Evolutionary conservation across 208 protist species (phyloP), one percentile per base, ranked within the genome.

Genomic region (Zelonia costaricensis): DNA sequence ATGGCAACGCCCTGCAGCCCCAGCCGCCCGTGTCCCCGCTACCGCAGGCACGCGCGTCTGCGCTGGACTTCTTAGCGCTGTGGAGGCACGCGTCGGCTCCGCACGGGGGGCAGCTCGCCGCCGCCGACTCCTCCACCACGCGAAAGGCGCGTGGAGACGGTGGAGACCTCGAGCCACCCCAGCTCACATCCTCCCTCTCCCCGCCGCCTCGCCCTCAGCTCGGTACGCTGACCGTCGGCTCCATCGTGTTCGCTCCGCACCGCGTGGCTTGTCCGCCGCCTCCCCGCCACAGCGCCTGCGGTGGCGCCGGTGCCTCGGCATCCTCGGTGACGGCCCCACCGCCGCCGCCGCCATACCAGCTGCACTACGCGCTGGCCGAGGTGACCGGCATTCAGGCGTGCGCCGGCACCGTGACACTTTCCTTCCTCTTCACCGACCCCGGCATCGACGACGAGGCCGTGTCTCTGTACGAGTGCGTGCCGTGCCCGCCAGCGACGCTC

Each of bases 391-490:
- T 93, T 36, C 86, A 92, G 62, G 55, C 45, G 39, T 74, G 60
- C 60, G 63, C 77, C 10, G 75, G 80, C 22, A 90, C 86, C n/a
- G 82, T 81, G 33, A 86, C 78, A 0, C 80, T 90, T 20, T 56
- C 72, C 35, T 88, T 88, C 46, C 63, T 82, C 45, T 79, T 76
- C 31, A 66, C 74, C 18, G 80, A 90, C 43, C 76, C 82, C 2
- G 86, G 82, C 36, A 80, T 88, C 9, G 86, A 92, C 35, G 86
- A 92, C 59, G 78, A 83, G 58, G 70, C 79, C 1, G 63, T 92
- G 66, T 78, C 76, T 7, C 42, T 92, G 12, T 86, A 81, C 56
- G 74, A 82, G 40, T 62, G 86, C 40, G 66, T 92, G 12, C 81
- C 78, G 2, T 92, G 81, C 54, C 78, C 85, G 12, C 57, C 64